Evolutionary conservation across 331 rosid species (phyloP), one percentile per base, ranked within the genome.

Genomic region (Quercus tomentella): DNA sequence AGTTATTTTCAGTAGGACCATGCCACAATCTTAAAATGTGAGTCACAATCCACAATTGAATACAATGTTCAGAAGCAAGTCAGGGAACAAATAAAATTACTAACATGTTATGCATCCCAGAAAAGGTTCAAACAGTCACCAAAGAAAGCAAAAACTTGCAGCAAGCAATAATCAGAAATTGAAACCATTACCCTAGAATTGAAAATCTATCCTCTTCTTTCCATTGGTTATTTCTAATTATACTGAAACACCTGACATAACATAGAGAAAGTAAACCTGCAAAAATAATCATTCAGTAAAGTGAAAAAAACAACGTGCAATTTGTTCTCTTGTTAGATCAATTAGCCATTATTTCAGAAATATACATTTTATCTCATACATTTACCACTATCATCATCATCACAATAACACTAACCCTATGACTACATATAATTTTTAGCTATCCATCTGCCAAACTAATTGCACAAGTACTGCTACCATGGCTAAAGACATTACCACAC

Each of bases 1-100:
- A 41, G 58, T 82, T 83, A 41, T 56, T 41, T 72, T 81, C 56
- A 56, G 66, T 73, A 74, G 23, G 45, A 67, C 14, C 18, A 72
- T 8, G 56, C 28, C 54, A 30, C 73, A 35, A 45, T 51, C 61
- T 51, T 62, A 31, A 51, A 18, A 17, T 68, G 57, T 49, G 21
- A 54, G 20, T 28, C 9, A 15, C 4, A 35, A 31, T 11, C 16
- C 49, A 26, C 52, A 62, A 77, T 15, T 49, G 2, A 18, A 77
- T n/a, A n/a, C 22, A 57, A 49, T 4, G 1, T 45, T 78, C 30
- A 22, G 8, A 74, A 63, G 45, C 23, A 41, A 60, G 23, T 52
- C 57, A 14, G 25, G 8, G 0, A n/a, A 66, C 70, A 41, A 37
- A 8, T 1, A 17, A 30, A 73, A 33, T 15, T 6, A 76, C 22